phyloP scores from a whole-genome alignment of 768 basidiomycete genomes.

The Terana coerulea region DNA sequence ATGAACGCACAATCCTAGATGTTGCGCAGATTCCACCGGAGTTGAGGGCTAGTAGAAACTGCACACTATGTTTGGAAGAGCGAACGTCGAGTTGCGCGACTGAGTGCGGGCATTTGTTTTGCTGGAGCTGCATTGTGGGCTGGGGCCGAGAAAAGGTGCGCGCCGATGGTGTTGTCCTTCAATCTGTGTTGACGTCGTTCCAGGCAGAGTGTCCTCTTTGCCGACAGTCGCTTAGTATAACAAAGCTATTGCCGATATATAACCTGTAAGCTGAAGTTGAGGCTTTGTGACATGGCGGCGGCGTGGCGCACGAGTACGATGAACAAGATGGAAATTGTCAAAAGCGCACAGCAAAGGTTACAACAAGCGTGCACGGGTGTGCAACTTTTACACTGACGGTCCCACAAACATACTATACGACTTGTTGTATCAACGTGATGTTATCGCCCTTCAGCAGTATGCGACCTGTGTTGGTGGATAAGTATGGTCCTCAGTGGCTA shows the following conservation, averaged over 20 bases:
- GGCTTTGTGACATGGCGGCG: neutral
- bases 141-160: slow-evolving; percentile 86
- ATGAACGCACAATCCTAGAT: slow-evolving; percentile 64
- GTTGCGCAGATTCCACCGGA: slow-evolving; percentile 49
- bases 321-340: slow-evolving; percentile 12
- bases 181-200: neutral
- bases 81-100: slow-evolving; percentile 78
- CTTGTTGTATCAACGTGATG: slow-evolving; percentile 93
- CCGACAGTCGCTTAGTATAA: slow-evolving; percentile 68
- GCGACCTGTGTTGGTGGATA: slow-evolving; percentile 54
- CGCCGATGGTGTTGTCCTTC: neutral
- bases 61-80: slow-evolving; percentile 84
- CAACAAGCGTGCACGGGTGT: slow-evolving; percentile 20
- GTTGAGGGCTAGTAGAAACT: slow-evolving; percentile 58
- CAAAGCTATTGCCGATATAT: slow-evolving; percentile 74
- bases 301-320: neutral
- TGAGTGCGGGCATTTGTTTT: slow-evolving; percentile 88
- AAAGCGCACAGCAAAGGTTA: slow-evolving; percentile 19
- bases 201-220: slow-evolving; percentile 87
- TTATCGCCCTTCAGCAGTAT: slow-evolving; percentile 97
- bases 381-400: slow-evolving; percentile 18
- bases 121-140: slow-evolving; percentile 85
- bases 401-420: slow-evolving; percentile 25
- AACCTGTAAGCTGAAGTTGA: slow-evolving; percentile 53
- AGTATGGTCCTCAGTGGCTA: slow-evolving; percentile 1